A percentile compares a stretch with the other conserved stretches of the same genome.
These are phyloP conservation scores for Hortiboletus campestris DNA, from an alignment of 768 basidiomycete species.

Conservation along the genomic window DNA sequence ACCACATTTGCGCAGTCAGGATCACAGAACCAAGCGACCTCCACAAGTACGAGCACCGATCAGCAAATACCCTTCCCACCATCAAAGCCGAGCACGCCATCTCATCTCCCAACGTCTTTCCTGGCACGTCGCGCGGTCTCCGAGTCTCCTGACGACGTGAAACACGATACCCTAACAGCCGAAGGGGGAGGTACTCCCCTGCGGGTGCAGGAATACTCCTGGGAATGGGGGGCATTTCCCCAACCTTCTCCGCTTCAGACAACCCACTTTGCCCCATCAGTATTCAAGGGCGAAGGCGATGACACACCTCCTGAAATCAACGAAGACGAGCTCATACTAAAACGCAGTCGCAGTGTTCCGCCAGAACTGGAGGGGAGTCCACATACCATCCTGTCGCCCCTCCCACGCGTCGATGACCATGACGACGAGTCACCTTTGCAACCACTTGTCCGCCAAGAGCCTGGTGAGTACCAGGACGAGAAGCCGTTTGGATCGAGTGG, in stretches of 20 bases:
- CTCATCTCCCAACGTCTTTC: conserved; percentile 31
- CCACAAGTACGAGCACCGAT: not conserved
- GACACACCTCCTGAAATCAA: conserved; percentile 10
- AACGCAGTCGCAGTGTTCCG: conserved; percentile 57
- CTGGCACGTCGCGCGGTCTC: conserved; percentile 54
- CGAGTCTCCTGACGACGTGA: conserved; percentile 55
- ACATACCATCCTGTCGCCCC: conserved; percentile 19
- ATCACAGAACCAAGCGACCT: conserved; percentile 11
- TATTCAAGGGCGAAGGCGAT: conserved; percentile 17
- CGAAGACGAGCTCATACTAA: conserved; percentile 28
- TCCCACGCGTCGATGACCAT: conserved; percentile 21
- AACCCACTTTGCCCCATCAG: conserved; percentile 40
- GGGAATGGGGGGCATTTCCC: conserved; percentile 94
- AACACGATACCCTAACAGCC: conserved; percentile 1
- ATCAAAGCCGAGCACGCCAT: conserved; percentile 16
- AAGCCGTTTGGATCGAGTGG: conserved; percentile 50
- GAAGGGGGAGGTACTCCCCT: conserved; percentile 14
- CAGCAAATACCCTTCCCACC: conserved; percentile 22
- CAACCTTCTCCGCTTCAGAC: conserved; percentile 67
- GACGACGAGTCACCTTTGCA: conserved; percentile 20
- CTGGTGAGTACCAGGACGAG: conserved; percentile 1
- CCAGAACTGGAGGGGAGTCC: conserved; percentile 50
- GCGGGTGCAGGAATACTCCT: conserved; percentile 70
- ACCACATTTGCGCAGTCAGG: not conserved
- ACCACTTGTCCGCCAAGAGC: not conserved